Conservation (phyloP, 1,139 yeast genomes). For the Lodderomyces beijingensis region DNA sequence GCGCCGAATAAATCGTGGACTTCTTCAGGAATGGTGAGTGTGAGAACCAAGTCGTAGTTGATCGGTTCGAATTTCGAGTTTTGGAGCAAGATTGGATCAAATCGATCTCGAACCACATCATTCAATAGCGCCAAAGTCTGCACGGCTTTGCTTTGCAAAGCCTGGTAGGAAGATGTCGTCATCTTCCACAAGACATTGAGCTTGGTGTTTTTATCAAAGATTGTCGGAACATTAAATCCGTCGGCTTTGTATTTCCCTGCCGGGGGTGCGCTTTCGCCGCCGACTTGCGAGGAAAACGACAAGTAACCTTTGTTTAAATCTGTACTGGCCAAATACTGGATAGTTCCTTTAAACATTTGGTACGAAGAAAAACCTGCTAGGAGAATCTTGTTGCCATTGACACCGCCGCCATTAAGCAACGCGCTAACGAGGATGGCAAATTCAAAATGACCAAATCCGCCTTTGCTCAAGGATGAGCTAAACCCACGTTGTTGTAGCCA, state of each 20-base stretch:
- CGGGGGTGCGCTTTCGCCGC: slow-evolving; percentile 8
- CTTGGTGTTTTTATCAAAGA: slow-evolving; percentile 70
- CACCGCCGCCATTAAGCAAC: slow-evolving; percentile 80
- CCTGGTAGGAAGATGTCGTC: slow-evolving; percentile 62
- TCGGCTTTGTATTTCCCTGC: slow-evolving; percentile 52
- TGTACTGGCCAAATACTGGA: slow-evolving; percentile 75
- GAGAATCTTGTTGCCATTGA: slow-evolving; percentile 67
- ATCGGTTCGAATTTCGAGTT: slow-evolving; percentile 53
- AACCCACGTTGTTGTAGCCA: slow-evolving; percentile 91
- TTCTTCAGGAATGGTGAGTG: slow-evolving; percentile 41
- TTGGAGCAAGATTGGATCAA: slow-evolving; percentile 75
- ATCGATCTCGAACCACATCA: slow-evolving; percentile 81
- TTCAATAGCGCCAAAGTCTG: slow-evolving; percentile 66
- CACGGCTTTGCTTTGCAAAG: slow-evolving; percentile 60
- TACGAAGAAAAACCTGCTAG: slow-evolving; percentile 87
- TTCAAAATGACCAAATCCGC: slow-evolving; percentile 93
- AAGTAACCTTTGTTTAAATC: slow-evolving; percentile 65
- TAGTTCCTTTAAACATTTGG: slow-evolving; percentile 85
- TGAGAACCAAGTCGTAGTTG: slow-evolving; percentile 62
- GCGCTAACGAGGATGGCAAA: slow-evolving; percentile 80
- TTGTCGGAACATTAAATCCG: slow-evolving; percentile 66
- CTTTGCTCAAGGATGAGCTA: slow-evolving; percentile 53
- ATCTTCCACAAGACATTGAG: slow-evolving; percentile 81
- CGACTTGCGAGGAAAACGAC: slow-evolving; percentile 56
- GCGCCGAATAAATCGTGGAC: slow-evolving; percentile 55